Evolutionary conservation across 1,284 basidiomycete genomes (phyloP).

Genomic region (Cryptococcus sp.): DNA sequence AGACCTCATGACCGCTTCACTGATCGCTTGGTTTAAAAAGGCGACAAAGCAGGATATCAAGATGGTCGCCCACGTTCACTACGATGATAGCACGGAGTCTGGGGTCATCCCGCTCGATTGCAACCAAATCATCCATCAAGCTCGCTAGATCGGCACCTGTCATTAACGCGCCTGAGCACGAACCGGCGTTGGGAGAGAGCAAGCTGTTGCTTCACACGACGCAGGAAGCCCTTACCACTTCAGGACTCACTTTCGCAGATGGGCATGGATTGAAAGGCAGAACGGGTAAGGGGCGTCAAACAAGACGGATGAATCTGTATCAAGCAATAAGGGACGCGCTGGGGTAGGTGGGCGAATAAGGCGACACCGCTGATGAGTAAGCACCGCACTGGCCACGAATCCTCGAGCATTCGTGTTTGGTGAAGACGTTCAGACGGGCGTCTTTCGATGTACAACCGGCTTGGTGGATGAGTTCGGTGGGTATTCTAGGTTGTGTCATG

Average conservation of each 20-base stretch:
- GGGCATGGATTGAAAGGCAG: conserved; percentile 57
- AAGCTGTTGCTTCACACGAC: conserved; percentile 29
- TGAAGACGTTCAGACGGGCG: conserved; percentile 90
- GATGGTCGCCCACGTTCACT: too few relatives aligned
- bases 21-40: too few relatives aligned
- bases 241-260: conserved; percentile 69
- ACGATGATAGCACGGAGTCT: too few relatives aligned
- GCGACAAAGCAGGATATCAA: too few relatives aligned
- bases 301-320: conserved; percentile 86
- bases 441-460: conserved; percentile 76
- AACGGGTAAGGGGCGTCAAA: conserved; percentile 73
- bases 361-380: conserved; percentile 38
- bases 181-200: conserved; percentile 40
- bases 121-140: neutral
- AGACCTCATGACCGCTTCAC: too few relatives aligned
- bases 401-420: conserved; percentile 87
- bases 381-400: conserved; percentile 79
- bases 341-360: conserved; percentile 57
- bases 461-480: conserved; percentile 88
- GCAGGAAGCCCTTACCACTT: conserved; percentile 63
- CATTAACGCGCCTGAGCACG: conserved; percentile 19
- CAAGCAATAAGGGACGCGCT: conserved; percentile 86
- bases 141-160: conserved; percentile 3
- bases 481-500: conserved; percentile 12
- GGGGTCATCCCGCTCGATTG: neutral